Base-by-base conservation (phyloP, 768 basidiomycete species). In the Dendrothele bispora region DNA sequence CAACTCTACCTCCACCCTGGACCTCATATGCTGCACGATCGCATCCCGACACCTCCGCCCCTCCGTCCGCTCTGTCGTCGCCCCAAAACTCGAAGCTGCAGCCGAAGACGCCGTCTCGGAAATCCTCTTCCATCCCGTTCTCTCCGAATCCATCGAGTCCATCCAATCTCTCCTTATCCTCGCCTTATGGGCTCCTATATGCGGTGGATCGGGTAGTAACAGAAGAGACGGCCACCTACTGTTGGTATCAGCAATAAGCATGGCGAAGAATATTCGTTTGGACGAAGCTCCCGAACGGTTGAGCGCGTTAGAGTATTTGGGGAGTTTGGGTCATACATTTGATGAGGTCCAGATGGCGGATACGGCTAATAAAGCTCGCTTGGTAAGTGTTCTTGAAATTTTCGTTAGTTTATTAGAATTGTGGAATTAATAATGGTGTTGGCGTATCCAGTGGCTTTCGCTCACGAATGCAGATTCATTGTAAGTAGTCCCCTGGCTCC, bases 221-320 rank as follows among this genome's bases (percentile, higher is more conserved):
- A n/a, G n/a, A n/a, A 37, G 39, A 22, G 39, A 39, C 14, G 37
- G 39, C 28, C 37, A 27, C 12, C n/a, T 21, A 20, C 27, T 30
- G 11, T 15, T 40, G 18, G 25, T 29, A 10, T 40, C 39, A 25
- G 73, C 73, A 11, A 64, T 73, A 25, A 72, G 64, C 39, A 73
- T 73, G 72, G 71, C 71, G 18, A 65, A 67, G 58, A 71, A 73
- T 47, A 56, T 73, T 49, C 68, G 63, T 29, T 55, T 72, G 4
- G 65, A 65, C 39, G 65, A 70, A 49, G 67, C 70, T 4, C 62
- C 66, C 55, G 53, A 58, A 7, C 65, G 66, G 39, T 61, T 59
- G 27, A 54, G 49, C 35, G 58, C 56, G 1, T 57, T 70, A 21
- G 53, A 50, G 32, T 47, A 58, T 18, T 57, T 52, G 34, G 63